A percentile compares a stretch with the other conserved stretches of the same genome.
Conservation (phyloP, 148 eudicot genomes). For the Heliosperma pusillum region DNA sequence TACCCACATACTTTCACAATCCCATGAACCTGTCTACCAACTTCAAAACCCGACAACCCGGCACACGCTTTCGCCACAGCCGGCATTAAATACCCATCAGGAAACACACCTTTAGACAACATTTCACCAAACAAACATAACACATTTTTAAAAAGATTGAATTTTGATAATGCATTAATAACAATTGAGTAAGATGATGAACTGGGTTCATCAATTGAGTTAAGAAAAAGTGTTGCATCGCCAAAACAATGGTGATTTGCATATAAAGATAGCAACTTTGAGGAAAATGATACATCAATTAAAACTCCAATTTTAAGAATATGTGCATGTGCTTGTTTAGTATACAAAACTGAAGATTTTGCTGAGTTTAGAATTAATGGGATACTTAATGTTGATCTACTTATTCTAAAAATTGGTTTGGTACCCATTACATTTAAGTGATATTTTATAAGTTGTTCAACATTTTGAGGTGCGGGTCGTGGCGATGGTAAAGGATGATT, state of each 20-base stretch:
- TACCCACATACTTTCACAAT: constrained; percentile 45
- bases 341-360: constrained; percentile 33
- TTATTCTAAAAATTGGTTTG: constrained; percentile 17
- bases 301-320: constrained; percentile 47
- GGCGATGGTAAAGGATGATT: too few species aligned
- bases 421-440: constrained; percentile 19
- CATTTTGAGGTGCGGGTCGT: too few species aligned
- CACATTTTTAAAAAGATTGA: constrained; percentile 26
- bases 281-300: constrained; percentile 30
- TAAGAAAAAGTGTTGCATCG: constrained; percentile 48
- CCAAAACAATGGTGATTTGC: constrained; percentile 48
- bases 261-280: constrained; percentile 57
- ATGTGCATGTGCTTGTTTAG: constrained; percentile 57
- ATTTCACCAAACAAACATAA: constrained; percentile 42
- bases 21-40: constrained; percentile 62
- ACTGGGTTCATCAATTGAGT: constrained; percentile 36
- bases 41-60: constrained; percentile 28
- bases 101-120: constrained; percentile 36
- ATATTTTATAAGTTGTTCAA: not conserved
- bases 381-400: constrained; percentile 17
- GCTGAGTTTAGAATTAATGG: constrained; percentile 29
- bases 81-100: constrained; percentile 56
- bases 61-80: constrained; percentile 66
- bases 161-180: constrained; percentile 53
- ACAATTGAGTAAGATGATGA: constrained; percentile 44